These are phyloP conservation scores for Trametes polyzona DNA, from an alignment of 1,284 basidiomycete species.

Conservation along the genomic window DNA sequence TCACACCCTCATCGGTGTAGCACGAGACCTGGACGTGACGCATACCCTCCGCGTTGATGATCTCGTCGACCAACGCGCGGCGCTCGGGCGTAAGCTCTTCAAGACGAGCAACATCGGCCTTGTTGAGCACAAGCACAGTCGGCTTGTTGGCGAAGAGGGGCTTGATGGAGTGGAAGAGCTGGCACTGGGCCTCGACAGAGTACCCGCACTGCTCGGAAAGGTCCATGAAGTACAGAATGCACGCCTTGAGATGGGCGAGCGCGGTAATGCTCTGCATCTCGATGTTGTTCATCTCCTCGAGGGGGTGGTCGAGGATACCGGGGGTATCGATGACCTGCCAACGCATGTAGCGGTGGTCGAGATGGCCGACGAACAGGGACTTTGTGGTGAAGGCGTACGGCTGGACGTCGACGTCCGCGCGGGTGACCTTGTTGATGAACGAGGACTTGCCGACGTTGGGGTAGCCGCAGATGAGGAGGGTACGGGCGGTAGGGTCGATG, in stretches of 20 bases:
- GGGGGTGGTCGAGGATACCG: slow-evolving; percentile 89
- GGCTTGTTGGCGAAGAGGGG: slow-evolving; percentile 94
- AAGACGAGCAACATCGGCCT: slow-evolving; percentile 88
- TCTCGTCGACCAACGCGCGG: slow-evolving; percentile 82
- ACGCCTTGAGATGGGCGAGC: slow-evolving; percentile 90
- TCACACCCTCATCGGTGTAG: slow-evolving; percentile 94
- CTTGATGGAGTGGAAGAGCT: slow-evolving; percentile 97
- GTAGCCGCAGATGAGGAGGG: slow-evolving; percentile 94
- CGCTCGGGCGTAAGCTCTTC: slow-evolving; percentile 80
- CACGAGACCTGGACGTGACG: slow-evolving; percentile 85
- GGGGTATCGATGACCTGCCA: slow-evolving; percentile 99
- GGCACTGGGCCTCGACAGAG: slow-evolving; percentile 92
- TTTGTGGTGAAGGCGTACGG: slow-evolving; percentile 99
- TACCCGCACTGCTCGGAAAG: slow-evolving; percentile 96
- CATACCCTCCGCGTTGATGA: slow-evolving; percentile 75
- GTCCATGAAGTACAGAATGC: slow-evolving; percentile 97
- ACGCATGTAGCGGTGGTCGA: slow-evolving; percentile 96
- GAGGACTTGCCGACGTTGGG: slow-evolving; percentile 98
- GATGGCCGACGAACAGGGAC: slow-evolving; percentile 93
- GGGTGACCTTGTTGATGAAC: slow-evolving; percentile 97
- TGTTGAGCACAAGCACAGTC: slow-evolving; percentile 92
- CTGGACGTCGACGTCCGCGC: slow-evolving; percentile 96
- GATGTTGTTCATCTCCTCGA: slow-evolving; percentile 99
- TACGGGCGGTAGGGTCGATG: slow-evolving; percentile 96
- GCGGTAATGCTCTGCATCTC: slow-evolving; percentile 99